A percentile compares a stretch with the other conserved stretches of the same genome.
Conservation (phyloP, 2,329 filamentous ascomycete species). For the Verticillium zaregamsianum region DNA sequence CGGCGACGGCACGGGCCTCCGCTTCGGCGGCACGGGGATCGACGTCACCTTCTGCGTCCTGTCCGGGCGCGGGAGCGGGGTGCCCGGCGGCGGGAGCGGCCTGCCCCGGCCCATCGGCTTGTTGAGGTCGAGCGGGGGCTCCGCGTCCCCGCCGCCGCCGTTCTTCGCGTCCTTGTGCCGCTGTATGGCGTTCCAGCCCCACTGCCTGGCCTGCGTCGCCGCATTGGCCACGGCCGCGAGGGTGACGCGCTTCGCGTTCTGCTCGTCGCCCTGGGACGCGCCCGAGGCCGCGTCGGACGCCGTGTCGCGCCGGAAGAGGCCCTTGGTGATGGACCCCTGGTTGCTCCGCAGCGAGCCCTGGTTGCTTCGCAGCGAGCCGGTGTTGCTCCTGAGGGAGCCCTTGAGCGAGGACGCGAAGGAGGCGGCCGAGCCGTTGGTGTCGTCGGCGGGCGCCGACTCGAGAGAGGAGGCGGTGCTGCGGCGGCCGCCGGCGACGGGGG, state of each 20-base stretch:
- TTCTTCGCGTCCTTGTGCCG: slow-evolving; percentile 39
- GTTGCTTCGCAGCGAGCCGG: slow-evolving; percentile 26
- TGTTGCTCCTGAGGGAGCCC: slow-evolving; percentile 35
- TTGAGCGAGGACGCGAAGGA: slow-evolving; percentile 12
- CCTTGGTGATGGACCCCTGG: slow-evolving; percentile 31
- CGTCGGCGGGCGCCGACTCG: slow-evolving; percentile 22
- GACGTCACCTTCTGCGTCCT: slow-evolving; percentile 54
- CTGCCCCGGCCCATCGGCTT: slow-evolving; percentile 80
- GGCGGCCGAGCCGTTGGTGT: slow-evolving; percentile 20
- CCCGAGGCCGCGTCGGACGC: slow-evolving; percentile 29
- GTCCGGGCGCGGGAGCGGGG: slow-evolving; percentile 68
- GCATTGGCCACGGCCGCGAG: slow-evolving; percentile 52
- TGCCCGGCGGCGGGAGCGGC: slow-evolving; percentile 76
- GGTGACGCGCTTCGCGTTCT: slow-evolving; percentile 40
- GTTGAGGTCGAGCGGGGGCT: slow-evolving; percentile 36
- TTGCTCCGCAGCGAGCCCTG: slow-evolving; percentile 31
- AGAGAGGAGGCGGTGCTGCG: slow-evolving; percentile 35
- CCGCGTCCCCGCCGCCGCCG: slow-evolving; percentile 8
- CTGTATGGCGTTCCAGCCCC: slow-evolving; percentile 55
- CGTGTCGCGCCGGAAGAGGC: slow-evolving; percentile 36
- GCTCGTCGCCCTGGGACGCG: slow-evolving; percentile 25
- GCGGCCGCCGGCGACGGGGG: slow-evolving; percentile 21
- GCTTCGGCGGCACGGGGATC: slow-evolving; percentile 51
- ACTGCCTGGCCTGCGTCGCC: slow-evolving; percentile 52
- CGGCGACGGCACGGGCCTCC: slow-evolving; percentile 52